Conservation (phyloP, 768 basidiomycete species). For the Hebeloma cylindrosporum region DNA sequence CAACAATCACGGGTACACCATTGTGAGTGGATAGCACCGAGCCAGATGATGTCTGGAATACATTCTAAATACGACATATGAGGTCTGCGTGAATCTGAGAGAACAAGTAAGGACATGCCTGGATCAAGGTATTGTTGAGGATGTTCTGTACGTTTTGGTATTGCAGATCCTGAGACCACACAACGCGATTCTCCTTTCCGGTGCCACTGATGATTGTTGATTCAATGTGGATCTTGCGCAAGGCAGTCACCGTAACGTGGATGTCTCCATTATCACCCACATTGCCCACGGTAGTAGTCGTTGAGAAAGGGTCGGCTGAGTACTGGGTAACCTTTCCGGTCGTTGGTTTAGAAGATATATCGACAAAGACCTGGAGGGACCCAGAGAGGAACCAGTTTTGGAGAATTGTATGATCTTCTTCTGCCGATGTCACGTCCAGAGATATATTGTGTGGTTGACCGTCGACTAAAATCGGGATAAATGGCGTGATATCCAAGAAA, state of each 20-base stretch:
- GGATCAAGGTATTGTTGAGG: conserved; percentile 42
- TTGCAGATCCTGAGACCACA: conserved; percentile 58
- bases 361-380: conserved; percentile 63
- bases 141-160: conserved; percentile 68
- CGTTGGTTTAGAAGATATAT: conserved; percentile 59
- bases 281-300: conserved; percentile 46
- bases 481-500: conserved; percentile 76
- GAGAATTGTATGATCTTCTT: conserved; percentile 61
- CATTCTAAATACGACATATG: conserved; percentile 29
- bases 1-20: conserved; percentile 36
- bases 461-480: conserved; percentile 67
- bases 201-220: conserved; percentile 61
- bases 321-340: conserved; percentile 67
- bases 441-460: conserved; percentile 69
- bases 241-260: conserved; percentile 62
- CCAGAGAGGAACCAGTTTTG: conserved; percentile 83
- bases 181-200: conserved; percentile 52
- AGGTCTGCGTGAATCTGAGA: background rate
- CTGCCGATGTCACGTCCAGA: conserved; percentile 72
- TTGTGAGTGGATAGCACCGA: conserved; percentile 41
- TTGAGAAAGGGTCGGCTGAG: conserved; percentile 56
- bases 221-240: conserved; percentile 57
- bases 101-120: conserved; percentile 26
- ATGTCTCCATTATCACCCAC: conserved; percentile 46
- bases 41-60: conserved; percentile 42